Evolutionary conservation across 257 asterid genomes (phyloP), one percentile per base, ranked within the genome.

Genomic region (Solanum paucissectum): DNA sequence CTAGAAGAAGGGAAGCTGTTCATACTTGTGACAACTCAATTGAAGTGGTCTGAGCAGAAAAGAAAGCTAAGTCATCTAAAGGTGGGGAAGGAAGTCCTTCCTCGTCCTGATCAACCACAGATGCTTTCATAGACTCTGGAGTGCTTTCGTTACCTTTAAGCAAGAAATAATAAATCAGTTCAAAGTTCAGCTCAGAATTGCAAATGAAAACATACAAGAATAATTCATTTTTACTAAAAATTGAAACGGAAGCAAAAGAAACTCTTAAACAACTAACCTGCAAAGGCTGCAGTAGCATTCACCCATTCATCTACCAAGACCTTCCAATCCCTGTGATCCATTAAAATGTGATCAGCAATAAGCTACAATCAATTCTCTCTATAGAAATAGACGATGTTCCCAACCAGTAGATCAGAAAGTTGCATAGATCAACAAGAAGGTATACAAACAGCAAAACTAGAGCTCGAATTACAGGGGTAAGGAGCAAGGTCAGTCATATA

Each of bases 61-160:
- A 92, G 91, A 95, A 94, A 74, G 93, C 96, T 77, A 96, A 98
- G 88, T 93, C 98, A 72, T 96, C 99, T n/a, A 96, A 90, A 25
- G 99, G 99, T 18, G 99, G 99, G 90, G 98, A 96, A 66, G 99
- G 99, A 13, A 96, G 94, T 23, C 99, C 99, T 88, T 92, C 98
- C 86, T 97, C 88, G 16, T 86, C 99, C 62, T 94, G 91, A 71
- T 94, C 94, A 83, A 91, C 88, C 71, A 83, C 90, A 40, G 97
- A 92, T 11, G 94, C 91, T 92, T 95, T 94, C 83, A 88, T 92
- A 38, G 98, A 94, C 85, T 95, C 97, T 4, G 98, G 90, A 44
- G 93, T 93, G 77, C 91, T 92, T 89, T 91, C 98, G 85, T 91
- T 90, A 89, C 83, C 90, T 84, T 62, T 46, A 90, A 75, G 88